Evolutionary conservation across 805 yeast genomes (phyloP).

Genomic region (Hermanozyma aechmeae): DNA sequence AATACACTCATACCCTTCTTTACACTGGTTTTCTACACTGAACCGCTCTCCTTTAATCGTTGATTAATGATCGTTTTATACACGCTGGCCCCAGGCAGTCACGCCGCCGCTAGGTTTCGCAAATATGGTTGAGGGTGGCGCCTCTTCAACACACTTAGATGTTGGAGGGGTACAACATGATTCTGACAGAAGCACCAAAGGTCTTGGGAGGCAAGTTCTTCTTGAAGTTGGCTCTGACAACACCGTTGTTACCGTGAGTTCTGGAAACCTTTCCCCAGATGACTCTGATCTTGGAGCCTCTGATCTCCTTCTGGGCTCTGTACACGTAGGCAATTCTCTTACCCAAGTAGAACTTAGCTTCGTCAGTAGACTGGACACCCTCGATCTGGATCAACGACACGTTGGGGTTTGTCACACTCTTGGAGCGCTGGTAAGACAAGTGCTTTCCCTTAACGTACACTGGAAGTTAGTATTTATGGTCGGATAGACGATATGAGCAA

Average conservation of each 20-base stretch:
- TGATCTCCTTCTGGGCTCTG: constrained; percentile 96
- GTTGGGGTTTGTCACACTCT: constrained; percentile 96
- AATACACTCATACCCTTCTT: too few relatives aligned
- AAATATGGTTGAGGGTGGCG: too few relatives aligned
- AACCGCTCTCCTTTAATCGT: too few relatives aligned
- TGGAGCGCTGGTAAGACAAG: constrained; percentile 99
- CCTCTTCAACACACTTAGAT: constrained; percentile 55
- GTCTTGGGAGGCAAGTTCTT: constrained; percentile 99
- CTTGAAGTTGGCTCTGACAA: constrained; percentile 98
- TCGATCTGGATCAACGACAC: constrained; percentile 94
- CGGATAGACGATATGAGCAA: too few relatives aligned
- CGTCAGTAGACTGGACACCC: constrained; percentile 87
- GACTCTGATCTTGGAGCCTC: constrained; percentile 99
- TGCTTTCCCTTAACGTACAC: constrained; percentile 99
- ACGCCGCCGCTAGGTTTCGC: too few relatives aligned
- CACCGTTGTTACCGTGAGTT: constrained; percentile 98
- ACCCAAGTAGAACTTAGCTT: constrained; percentile 98
- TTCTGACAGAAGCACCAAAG: constrained; percentile 98
- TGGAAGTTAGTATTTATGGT: constrained; percentile 33
- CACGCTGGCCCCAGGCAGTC: too few relatives aligned
- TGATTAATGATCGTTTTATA: too few relatives aligned
- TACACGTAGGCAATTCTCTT: constrained; percentile 98
- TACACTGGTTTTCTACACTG: too few relatives aligned
- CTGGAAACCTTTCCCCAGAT: constrained; percentile 99
- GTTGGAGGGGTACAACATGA: constrained; percentile 99